These are phyloP conservation scores for Triglochin maritima DNA, from an alignment of 106 monocot species.

Conservation along the genomic window DNA sequence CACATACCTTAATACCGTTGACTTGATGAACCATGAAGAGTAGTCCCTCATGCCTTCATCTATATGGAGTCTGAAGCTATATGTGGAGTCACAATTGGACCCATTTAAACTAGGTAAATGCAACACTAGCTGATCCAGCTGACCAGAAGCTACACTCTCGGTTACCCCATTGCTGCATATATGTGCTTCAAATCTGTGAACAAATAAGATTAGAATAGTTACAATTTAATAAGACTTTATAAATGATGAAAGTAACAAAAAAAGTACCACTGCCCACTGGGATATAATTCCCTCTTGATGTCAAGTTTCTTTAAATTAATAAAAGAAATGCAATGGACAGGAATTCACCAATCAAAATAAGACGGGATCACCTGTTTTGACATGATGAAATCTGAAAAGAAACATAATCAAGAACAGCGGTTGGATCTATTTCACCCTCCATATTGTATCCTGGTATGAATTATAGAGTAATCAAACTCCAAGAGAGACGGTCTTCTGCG, in stretches of 20 bases:
- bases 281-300: no score
- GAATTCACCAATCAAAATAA: background rate
- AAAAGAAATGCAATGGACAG: background rate
- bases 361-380: conserved; percentile 43
- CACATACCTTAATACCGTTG: conserved; percentile 45
- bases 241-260: no score
- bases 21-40: conserved; percentile 82
- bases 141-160: conserved; percentile 36
- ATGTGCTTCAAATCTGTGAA: conserved; percentile 34
- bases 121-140: conserved; percentile 22
- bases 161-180: conserved; percentile 24
- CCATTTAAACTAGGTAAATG: conserved; percentile 43
- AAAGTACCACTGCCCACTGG: no score
- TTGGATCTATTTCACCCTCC: conserved; percentile 22
- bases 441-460: background rate
- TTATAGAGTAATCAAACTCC: background rate
- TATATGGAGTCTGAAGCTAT: conserved; percentile 50
- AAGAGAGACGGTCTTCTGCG: no score
- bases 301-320: background rate
- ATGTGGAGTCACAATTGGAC: conserved; percentile 13
- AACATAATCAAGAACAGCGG: conserved; percentile 51
- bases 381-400: conserved; percentile 31
- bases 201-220: background rate
- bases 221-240: no score
- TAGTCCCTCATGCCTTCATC: conserved; percentile 10